Percentiles rank a stretch among this genome's conserved stretches.
phyloP scores from a whole-genome alignment of 2,329 filamentous ascomycete genomes.

The Neoscytalidium dimidiatum region DNA sequence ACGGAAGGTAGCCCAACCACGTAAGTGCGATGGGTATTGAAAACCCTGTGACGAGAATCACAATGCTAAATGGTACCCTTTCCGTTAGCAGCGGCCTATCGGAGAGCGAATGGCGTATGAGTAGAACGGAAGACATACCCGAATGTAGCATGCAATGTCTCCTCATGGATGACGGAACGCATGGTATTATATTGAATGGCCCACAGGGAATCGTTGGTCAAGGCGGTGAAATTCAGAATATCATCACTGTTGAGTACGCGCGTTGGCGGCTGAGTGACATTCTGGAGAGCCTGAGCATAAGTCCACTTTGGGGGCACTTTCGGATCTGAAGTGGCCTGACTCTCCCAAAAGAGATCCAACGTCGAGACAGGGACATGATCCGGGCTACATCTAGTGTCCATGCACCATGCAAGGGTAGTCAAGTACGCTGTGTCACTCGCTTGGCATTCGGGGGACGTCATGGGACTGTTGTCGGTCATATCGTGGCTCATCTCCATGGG shows the following conservation, averaged over 20 bases:
- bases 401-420: conserved; percentile 33
- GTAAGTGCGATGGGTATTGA: conserved; percentile 26
- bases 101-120: no score
- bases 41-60: conserved; percentile 27
- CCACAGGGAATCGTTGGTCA: conserved; percentile 21
- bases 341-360: conserved; percentile 27
- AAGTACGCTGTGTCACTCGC: conserved; percentile 30
- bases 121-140: conserved; percentile 20
- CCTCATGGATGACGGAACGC: conserved; percentile 20
- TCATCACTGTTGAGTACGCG: conserved; percentile 19
- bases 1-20: conserved; percentile 18
- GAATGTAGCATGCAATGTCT: conserved; percentile 24
- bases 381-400: conserved; percentile 27
- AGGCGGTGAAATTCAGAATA: conserved; percentile 24
- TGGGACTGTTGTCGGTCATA: no score
- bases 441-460: conserved; percentile 30
- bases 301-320: conserved; percentile 24
- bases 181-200: conserved; percentile 9
- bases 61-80: no score
- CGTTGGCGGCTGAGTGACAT: conserved; percentile 21
- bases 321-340: conserved; percentile 22
- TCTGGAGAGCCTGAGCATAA: conserved; percentile 25
- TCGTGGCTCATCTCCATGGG: no score
- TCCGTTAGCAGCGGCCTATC: no score
- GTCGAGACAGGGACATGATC: conserved; percentile 22